These are phyloP conservation scores for Neurospora tetrasperma DNA, from an alignment of 495 filamentous ascomycete genomes.

Conservation along the genomic window DNA sequence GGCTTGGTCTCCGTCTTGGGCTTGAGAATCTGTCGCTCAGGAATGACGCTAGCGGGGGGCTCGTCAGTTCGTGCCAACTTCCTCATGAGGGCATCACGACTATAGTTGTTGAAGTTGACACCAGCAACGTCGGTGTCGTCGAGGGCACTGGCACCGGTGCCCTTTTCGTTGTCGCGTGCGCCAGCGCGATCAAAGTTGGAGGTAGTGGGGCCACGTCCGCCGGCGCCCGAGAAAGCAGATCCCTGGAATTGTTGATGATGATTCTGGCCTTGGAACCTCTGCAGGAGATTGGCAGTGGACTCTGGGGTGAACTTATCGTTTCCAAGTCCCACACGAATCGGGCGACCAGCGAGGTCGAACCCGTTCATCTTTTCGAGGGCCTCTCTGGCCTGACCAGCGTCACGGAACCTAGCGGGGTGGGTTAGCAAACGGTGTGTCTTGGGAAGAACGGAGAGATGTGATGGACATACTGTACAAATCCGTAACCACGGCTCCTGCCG, in stretches of 20 bases:
- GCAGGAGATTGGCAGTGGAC: constrained; percentile 81
- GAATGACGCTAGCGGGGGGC: constrained; percentile 49
- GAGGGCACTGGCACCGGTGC: constrained; percentile 84
- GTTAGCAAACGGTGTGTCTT: constrained; percentile 22
- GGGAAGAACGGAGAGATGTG: neutral
- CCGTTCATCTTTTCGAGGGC: constrained; percentile 99
- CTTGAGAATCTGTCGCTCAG: constrained; percentile 61
- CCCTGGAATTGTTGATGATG: constrained; percentile 76
- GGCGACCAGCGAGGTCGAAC: constrained; percentile 95
- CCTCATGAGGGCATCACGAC: constrained; percentile 92
- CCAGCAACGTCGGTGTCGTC: constrained; percentile 98
- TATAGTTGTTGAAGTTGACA: constrained; percentile 99
- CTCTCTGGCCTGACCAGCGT: constrained; percentile 83
- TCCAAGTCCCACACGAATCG: constrained; percentile 97
- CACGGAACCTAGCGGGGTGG: constrained; percentile 58
- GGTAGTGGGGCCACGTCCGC: constrained; percentile 78
- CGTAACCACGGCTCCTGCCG: constrained; percentile 87
- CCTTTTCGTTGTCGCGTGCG: constrained; percentile 83
- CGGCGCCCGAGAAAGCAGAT: constrained; percentile 85
- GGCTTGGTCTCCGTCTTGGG: constrained; percentile 75
- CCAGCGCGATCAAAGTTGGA: constrained; percentile 90
- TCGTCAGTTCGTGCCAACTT: constrained; percentile 97
- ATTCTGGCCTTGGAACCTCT: constrained; percentile 77
- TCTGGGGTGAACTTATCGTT: constrained; percentile 99
- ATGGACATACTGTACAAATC: constrained; percentile 89